A percentile compares a stretch with the other conserved stretches of the same genome.
These are phyloP conservation scores for Leccinum aurantiacum DNA, from an alignment of 768 basidiomycete genomes.

Conservation along the genomic window DNA sequence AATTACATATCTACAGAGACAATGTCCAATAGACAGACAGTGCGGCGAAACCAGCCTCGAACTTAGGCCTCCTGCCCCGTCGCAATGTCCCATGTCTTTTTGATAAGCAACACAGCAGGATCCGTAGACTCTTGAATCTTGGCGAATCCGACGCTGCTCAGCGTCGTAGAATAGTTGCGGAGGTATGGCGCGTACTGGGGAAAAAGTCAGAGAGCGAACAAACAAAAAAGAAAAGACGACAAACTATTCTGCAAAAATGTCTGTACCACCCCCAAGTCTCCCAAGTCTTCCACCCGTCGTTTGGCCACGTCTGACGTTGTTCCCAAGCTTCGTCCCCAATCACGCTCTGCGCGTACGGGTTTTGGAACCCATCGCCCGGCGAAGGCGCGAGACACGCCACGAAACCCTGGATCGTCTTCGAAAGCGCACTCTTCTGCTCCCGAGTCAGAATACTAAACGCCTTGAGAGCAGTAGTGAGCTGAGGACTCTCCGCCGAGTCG, in stretches of 20 bases:
- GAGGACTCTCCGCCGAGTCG: slow-evolving; percentile 60
- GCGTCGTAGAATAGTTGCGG: slow-evolving; percentile 68
- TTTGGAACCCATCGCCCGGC: slow-evolving; percentile 43
- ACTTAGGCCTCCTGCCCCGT: slow-evolving; percentile 55
- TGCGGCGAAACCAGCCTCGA: neutral
- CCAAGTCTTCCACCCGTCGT: slow-evolving; percentile 81
- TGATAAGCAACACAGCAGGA: slow-evolving; percentile 56
- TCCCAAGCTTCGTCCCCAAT: slow-evolving; percentile 71
- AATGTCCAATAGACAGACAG: neutral
- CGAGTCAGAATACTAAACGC: slow-evolving; percentile 70
- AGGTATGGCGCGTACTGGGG: slow-evolving; percentile 77
- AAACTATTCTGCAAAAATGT: slow-evolving; percentile 80
- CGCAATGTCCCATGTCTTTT: slow-evolving; percentile 69
- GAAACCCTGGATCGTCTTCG: slow-evolving; percentile 76
- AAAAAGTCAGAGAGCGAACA: slow-evolving; percentile 2
- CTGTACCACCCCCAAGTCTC: slow-evolving; percentile 91
- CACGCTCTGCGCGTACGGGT: slow-evolving; percentile 51
- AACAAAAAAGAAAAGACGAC: slow-evolving; percentile 29
- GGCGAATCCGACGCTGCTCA: slow-evolving; percentile 67
- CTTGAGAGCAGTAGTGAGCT: slow-evolving; percentile 68
- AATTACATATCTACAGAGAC: neutral
- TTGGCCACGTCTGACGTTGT: slow-evolving; percentile 64
- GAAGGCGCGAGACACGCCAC: slow-evolving; percentile 57
- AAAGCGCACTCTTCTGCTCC: slow-evolving; percentile 74
- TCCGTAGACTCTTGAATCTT: slow-evolving; percentile 59